phyloP scores from a whole-genome alignment of 768 basidiomycete species.

The Boletus patriciae region DNA sequence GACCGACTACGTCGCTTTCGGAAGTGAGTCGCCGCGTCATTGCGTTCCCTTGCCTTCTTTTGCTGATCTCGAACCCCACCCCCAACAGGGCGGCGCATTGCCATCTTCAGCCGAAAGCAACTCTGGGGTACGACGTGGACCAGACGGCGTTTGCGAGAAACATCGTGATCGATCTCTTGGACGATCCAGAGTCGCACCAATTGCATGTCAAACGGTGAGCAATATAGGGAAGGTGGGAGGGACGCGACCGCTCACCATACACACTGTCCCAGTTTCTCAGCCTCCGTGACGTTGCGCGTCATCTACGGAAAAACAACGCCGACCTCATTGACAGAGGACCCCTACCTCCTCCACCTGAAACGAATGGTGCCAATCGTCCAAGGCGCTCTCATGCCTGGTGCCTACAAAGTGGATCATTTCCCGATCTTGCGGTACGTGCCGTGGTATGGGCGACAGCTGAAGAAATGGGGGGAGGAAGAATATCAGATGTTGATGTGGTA shows the following conservation, averaged over 20 bases:
- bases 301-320: slow-evolving; percentile 31
- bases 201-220: slow-evolving; percentile 39
- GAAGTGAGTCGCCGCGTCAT: slow-evolving; percentile 33
- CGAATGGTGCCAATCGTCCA: slow-evolving; percentile 32
- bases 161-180: slow-evolving; percentile 22
- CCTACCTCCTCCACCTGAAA: slow-evolving; percentile 29
- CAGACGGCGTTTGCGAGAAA: slow-evolving; percentile 40
- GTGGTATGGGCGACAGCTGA: slow-evolving; percentile 57
- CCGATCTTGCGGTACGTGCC: slow-evolving; percentile 50
- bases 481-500: slow-evolving; percentile 49
- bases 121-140: slow-evolving; percentile 45
- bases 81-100: slow-evolving; percentile 48
- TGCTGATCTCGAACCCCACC: background rate
- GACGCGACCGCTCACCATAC: background rate
- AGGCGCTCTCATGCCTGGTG: slow-evolving; percentile 32
- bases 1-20: slow-evolving; percentile 61
- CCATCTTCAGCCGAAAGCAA: slow-evolving; percentile 51
- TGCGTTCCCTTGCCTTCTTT: background rate
- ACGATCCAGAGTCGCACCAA: slow-evolving; percentile 25
- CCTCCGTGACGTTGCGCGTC: slow-evolving; percentile 27
- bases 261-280: slow-evolving; percentile 22
- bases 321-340: slow-evolving; percentile 15
- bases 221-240: background rate
- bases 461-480: slow-evolving; percentile 54
- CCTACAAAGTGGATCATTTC: slow-evolving; percentile 36